Conservation (phyloP, 352 stramenopile species). For the Phytophthora tentaculata region DNA sequence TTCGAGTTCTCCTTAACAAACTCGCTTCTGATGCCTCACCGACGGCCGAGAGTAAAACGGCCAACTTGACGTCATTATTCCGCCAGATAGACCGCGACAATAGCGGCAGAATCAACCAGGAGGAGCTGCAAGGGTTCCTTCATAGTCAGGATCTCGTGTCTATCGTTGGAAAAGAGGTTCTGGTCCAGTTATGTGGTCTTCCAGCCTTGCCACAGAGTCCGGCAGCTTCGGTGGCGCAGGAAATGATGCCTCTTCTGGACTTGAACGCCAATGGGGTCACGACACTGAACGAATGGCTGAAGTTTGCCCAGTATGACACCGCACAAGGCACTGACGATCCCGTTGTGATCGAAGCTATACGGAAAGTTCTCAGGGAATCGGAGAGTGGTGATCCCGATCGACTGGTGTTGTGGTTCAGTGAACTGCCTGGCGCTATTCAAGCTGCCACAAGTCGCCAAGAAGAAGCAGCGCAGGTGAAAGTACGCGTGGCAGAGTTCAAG, state of each 20-base stretch:
- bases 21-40: slow-evolving; percentile 3
- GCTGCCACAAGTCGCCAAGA: slow-evolving; percentile 1
- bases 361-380: slow-evolving; percentile 26
- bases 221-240: slow-evolving; percentile 26
- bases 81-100: slow-evolving; percentile 51
- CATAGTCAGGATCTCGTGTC: slow-evolving; percentile 15
- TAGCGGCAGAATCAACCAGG: slow-evolving; percentile 61
- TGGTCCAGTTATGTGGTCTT: slow-evolving; percentile 28
- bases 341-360: slow-evolving; percentile 33
- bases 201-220: slow-evolving; percentile 9
- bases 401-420: slow-evolving; percentile 57
- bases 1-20: slow-evolving; percentile 32
- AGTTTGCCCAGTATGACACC: slow-evolving; percentile 37
- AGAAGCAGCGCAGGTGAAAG: slow-evolving; percentile 38
- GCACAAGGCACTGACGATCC: slow-evolving; percentile 11
- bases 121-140: slow-evolving; percentile 61
- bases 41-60: slow-evolving; percentile 5
- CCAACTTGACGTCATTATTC: slow-evolving; percentile 47
- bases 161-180: slow-evolving; percentile 13
- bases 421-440: slow-evolving; percentile 44
- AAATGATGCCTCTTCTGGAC: slow-evolving; percentile 54
- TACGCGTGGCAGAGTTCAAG: slow-evolving; percentile 69
- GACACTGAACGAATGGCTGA: slow-evolving; percentile 60
- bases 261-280: slow-evolving; percentile 61
- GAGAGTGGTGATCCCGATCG: slow-evolving; percentile 17